Base-by-base conservation (phyloP, 73 alveolate genomes). In the Paramecium primaurelia region DNA sequence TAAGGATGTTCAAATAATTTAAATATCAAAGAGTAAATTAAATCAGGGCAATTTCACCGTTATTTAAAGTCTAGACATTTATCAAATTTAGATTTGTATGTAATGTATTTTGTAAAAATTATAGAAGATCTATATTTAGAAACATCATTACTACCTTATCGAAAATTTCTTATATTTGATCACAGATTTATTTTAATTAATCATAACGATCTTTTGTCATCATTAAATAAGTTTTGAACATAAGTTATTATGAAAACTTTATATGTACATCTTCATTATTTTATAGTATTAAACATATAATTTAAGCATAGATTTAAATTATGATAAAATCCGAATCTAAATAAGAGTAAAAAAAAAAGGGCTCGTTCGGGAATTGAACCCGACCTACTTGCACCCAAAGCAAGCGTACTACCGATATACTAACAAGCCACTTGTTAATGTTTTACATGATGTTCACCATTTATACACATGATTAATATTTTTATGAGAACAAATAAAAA, bases 341-440 rank as follows among this genome's bases (percentile, higher is more conserved):
- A 40, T 40, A 40, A 40, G 49, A 34, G 37, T 2, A 73, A 36
- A 73, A 14, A 73, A 73, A 73, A 73, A 16, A 37, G 87, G 87
- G 87, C 87, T 73, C 87, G 40, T 44, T 40, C 87, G 87, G 87
- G 87, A 37, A 73, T 73, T 40, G 87, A 73, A 37, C 87, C 87
- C 87, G 87, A 40, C 87, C 59, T 40, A 34, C 87, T 30, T 73
- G 87, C 87, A 73, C 87, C 87, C 87, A 37, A 73, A 73, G 87
- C 87, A 73, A 37, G 87, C 58, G 59, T 73, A 73, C 87, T 73
- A 73, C 87, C 87, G 58, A 34, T 73, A 73, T 73, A 73, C 87
- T 73, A 73, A 44, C 40, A 73, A 73, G 87, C 87, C 87, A 32
- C 84, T 28, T 28, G 44, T 3, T 64, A n/a, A 26, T 64, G 22